Percentiles rank a stretch among this genome's conserved stretches.
Evolutionary conservation across 2,329 filamentous ascomycete species (phyloP).

Genomic region (Dothiorella sarmentorum): DNA sequence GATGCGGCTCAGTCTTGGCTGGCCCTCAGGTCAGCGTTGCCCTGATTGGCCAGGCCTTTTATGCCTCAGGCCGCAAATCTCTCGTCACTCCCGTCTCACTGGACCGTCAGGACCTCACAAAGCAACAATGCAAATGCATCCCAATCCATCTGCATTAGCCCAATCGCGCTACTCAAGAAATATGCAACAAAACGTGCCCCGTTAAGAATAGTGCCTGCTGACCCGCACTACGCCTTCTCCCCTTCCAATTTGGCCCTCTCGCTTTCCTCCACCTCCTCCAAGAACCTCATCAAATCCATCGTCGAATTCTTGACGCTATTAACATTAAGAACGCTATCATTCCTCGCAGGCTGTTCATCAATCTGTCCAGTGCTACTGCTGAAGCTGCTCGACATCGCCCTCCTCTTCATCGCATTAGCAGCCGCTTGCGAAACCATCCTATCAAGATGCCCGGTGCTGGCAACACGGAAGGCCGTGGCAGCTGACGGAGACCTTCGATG

Average conservation of each 20-base stretch:
- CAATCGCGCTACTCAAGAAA: not conserved
- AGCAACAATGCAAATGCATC: too few relatives aligned
- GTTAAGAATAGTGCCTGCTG: not conserved
- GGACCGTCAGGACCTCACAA: too few relatives aligned
- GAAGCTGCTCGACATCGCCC: not conserved
- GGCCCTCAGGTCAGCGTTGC: not conserved
- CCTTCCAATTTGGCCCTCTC: slow-evolving; percentile 30
- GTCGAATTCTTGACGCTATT: slow-evolving; percentile 28
- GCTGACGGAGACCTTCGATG: not conserved
- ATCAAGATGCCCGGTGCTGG: not conserved
- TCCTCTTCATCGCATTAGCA: not conserved
- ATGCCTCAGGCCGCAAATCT: not conserved
- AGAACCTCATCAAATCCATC: slow-evolving; percentile 38
- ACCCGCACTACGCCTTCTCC: slow-evolving; percentile 19
- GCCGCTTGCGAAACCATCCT: not conserved
- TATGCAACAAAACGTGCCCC: not conserved
- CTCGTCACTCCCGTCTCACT: too few relatives aligned
- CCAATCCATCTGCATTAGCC: not conserved
- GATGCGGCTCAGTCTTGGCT: slow-evolving; percentile 13
- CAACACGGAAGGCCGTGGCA: not conserved
- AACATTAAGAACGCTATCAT: slow-evolving; percentile 34
- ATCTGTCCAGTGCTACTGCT: slow-evolving; percentile 18
- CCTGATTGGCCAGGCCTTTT: not conserved
- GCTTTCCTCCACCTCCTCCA: slow-evolving; percentile 35
- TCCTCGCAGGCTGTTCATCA: slow-evolving; percentile 24